These are phyloP conservation scores for Diophrys sp. DNA, from an alignment of 73 alveolate species.

Conservation along the genomic window DNA sequence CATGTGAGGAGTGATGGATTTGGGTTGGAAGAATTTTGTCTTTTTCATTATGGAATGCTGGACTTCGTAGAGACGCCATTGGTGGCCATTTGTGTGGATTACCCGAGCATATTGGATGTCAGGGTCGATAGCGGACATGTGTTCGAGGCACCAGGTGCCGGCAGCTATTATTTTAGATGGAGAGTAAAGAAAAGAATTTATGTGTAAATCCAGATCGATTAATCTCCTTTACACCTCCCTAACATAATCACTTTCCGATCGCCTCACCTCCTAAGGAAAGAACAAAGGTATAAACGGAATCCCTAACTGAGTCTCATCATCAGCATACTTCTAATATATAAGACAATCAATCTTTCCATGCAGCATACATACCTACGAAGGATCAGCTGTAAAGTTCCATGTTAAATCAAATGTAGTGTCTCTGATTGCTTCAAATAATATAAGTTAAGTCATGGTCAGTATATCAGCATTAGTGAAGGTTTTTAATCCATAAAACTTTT, in stretches of 20 bases:
- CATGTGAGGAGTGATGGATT: not conserved
- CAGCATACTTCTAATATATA: constrained; percentile 42
- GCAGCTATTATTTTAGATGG: constrained; percentile 20
- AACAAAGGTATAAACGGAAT: constrained; percentile 55
- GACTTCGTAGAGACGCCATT: constrained; percentile 54
- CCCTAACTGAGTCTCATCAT: constrained; percentile 25
- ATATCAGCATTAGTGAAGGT: constrained; percentile 38
- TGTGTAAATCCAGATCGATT: too few species aligned
- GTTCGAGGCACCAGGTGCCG: constrained; percentile 58
- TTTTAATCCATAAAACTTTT: constrained; percentile 18
- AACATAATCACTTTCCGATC: constrained; percentile 1
- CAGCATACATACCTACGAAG: constrained; percentile 12
- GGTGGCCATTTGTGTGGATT: constrained; percentile 52
- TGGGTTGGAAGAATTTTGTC: constrained; percentile 62
- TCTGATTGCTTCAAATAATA: constrained; percentile 55
- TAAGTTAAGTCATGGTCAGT: constrained; percentile 39
- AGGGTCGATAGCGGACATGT: constrained; percentile 40
- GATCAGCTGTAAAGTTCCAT: constrained; percentile 40
- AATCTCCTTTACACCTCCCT: too few species aligned
- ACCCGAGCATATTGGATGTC: constrained; percentile 43
- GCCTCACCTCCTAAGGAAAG: constrained; percentile 30
- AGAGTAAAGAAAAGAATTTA: too few species aligned
- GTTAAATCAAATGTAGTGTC: constrained; percentile 60
- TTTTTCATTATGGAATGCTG: constrained; percentile 43
- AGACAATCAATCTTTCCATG: constrained; percentile 54